Base-by-base conservation (phyloP, 805 yeast genomes). In the Cyberlindnera sargentensis region DNA sequence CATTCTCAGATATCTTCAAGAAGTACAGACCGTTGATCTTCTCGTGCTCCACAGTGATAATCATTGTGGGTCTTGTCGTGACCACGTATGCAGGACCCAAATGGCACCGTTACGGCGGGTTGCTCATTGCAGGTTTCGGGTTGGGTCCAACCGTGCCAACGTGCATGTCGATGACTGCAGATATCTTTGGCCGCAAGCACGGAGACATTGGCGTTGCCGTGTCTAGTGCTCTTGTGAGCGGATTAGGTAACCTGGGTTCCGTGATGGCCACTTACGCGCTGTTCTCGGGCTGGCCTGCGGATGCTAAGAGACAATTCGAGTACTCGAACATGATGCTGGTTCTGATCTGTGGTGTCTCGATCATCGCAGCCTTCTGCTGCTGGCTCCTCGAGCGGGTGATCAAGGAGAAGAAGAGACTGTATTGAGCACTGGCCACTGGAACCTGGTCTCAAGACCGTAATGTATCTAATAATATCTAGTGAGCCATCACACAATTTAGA, bases 61-160 rank as follows among this genome's bases (percentile, higher is more conserved):
- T 88, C 54, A 84, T 87, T 29, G 66, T 71, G 33, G 95, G 96
- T 2, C 64, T 87, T 63, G 62, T 84, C 39, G 87, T 86, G 29
- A 78, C 84, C 15, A 86, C 95, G 0, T 87, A 70, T 58, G 93
- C 95, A 1, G 67, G 68, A 8, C 81, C 79, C 4, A 65, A 78
- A 27, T 87, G 96, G 96, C 71, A 75, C 45, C 75, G 77, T 53
- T 87, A 85, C 60, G 95, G 78, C 6, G 96, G 96, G 1, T 68
- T 87, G 42, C 69, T 87, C 47, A 79, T 87, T 57, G 80, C 86
- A 6, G 96, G 96, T 0, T 84, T 81, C 52, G 96, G 96, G 1
- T 71, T 87, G 40, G 96, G 96, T 8, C 93, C 95, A 23, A 87
- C 96, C 0, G 95, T 86, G 10, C 95, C 96, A 27, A 86, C 84